Base-by-base conservation (phyloP, 768 basidiomycete genomes). In the Boletus vinaceobasis region DNA sequence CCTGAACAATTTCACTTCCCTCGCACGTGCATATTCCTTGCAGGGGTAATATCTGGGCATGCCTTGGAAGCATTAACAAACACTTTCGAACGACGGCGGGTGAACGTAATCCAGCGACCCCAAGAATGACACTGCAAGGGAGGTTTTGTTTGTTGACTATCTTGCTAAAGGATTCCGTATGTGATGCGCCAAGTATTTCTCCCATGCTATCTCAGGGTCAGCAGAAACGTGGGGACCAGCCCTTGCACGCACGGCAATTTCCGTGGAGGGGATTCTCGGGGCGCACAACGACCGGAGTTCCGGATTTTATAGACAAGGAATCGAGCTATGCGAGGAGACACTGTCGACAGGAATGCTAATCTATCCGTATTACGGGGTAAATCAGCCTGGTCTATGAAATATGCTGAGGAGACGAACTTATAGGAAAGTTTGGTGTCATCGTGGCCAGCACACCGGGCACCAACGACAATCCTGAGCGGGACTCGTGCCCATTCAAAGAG, bases 1-100 rank as follows among this genome's bases (percentile, higher is more conserved):
- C 15, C 15, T 35, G 15, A 26, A 7, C 23, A 23, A 26, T 11
- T 10, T 70, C 26, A 69, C 74, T 39, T 66, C 78, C 78, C 78
- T 74, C 14, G 75, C 63, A 39, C 68, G 53, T 62, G 50, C 66
- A 70, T 52, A 73, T 65, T 58, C 67, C 40, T 66, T 66, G 50
- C 68, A 64, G 2, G 66, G 67, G 42, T 43, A 43, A 45, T 71
- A 73, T 23, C 68, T 65, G 8, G 68, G 59, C 33, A 62, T 56
- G 9, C 72, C 66, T 51, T 31, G 17, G 17, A 27, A 42, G 4
- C 19, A 13, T 50, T n/a, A 21, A 15, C 7, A n/a, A 19, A 19
- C n/a, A 6, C 15, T 29, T 48, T 42, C 15, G 29, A 65, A 64
- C 52, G 19, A 64, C 53, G 56, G 11, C 1, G 6, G 23, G n/a